Evolutionary conservation across 441 rosid genomes (phyloP), one percentile per base, ranked within the genome.

Genomic region (Croton setiger): DNA sequence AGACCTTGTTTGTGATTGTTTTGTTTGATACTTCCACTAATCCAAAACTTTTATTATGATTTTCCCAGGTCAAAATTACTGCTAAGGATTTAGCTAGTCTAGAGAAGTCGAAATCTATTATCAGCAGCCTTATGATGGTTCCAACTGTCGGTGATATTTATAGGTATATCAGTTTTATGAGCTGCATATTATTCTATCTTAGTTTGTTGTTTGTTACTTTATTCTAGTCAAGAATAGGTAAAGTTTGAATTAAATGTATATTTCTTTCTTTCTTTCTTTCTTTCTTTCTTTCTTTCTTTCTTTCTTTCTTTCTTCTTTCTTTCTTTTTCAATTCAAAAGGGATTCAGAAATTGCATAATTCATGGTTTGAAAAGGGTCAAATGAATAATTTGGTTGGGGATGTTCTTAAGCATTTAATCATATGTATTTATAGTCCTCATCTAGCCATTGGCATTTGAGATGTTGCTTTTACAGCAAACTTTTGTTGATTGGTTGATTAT

Each of bases 71-170:
- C 66, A 88, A 89, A 88, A 92, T 96, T 69, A 87, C 88, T 75
- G 98, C 88, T 41, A 96, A 81, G 76, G 93, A 91, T 82, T 66
- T 87, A 75, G 77, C 82, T 72, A 86, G 98, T 80, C 70, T 96
- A 64, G 98, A 96, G 85, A 96, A 85, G 70, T 80, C 97, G 10
- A 92, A 82, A 84, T 76, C 95, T 36, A 87, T 92, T 56, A 92
- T 96, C 59, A 73, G 80, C 75, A 88, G 73, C 33, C 81, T 96
- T 76, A 89, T 93, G 49, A 88, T 90, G 96, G 97, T 92, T 79
- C 97, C 98, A 44, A 67, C 76, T 49, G 62, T 92, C 79, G 99
- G 99, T 75, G 98, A 96, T 79, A 86, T 96, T 47, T 96, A 82
- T 73, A 89, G 86, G 99, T 92, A 73, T 74, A 55, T 76, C 47